These are phyloP conservation scores for Lentinula guzmanii DNA, from an alignment of 768 basidiomycete species.

Conservation along the genomic window DNA sequence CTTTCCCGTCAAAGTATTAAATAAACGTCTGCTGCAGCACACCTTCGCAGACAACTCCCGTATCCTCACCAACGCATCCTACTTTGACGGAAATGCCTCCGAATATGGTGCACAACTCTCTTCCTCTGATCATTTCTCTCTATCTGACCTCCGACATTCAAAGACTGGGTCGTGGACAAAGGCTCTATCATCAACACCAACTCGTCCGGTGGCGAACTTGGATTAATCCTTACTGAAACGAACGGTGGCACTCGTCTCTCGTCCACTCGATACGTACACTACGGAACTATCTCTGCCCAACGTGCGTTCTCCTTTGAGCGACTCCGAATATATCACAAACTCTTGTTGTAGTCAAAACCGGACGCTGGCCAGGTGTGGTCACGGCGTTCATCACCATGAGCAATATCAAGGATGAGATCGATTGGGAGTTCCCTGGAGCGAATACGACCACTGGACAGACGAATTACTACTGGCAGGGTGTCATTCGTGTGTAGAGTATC, in stretches of 20 bases:
- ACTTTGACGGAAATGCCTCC: constrained; percentile 70
- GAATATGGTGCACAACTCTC: constrained; percentile 46
- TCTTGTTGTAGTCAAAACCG: constrained; percentile 57
- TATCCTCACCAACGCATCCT: constrained; percentile 58
- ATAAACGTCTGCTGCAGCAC: constrained; percentile 31
- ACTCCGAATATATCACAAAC: not conserved
- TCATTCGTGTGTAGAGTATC: constrained; percentile 44
- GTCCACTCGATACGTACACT: constrained; percentile 77
- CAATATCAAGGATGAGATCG: constrained; percentile 79
- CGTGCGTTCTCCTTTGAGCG: constrained; percentile 26
- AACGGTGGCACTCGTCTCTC: constrained; percentile 77
- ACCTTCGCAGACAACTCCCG: constrained; percentile 61
- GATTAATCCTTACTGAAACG: constrained; percentile 56
- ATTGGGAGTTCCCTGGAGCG: constrained; percentile 79
- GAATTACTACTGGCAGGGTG: constrained; percentile 77
- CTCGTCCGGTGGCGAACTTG: constrained; percentile 57
- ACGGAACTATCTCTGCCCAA: constrained; percentile 66
- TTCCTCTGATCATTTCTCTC: not conserved
- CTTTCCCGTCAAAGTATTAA: not conserved
- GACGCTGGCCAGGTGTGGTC: constrained; percentile 76
- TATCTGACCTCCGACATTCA: not conserved
- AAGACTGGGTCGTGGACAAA: constrained; percentile 69
- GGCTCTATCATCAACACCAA: constrained; percentile 65
- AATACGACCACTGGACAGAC: constrained; percentile 62
- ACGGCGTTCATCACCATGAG: constrained; percentile 85